Conservation (phyloP, 257 asterid species). For the Voacanga thouarsii region DNA sequence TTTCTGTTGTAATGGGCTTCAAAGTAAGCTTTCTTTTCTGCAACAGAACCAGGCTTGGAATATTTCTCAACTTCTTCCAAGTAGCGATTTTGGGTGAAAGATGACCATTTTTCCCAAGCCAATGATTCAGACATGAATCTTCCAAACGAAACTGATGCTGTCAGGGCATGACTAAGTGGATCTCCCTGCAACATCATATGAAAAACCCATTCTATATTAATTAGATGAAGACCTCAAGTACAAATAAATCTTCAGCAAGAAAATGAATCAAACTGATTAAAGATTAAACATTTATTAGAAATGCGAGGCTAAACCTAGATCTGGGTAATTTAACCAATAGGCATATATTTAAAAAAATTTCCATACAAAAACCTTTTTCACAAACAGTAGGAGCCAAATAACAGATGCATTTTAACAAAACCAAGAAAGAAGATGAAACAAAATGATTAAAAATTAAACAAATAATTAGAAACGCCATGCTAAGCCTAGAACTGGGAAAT, state of each 20-base stretch:
- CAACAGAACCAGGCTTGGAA: constrained; percentile 89
- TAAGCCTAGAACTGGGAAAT: neutral
- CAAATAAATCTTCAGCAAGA: neutral
- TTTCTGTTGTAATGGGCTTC: constrained; percentile 82
- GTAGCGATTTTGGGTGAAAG: constrained; percentile 73
- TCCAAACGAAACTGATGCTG: constrained; percentile 86
- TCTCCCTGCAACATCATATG: constrained; percentile 48
- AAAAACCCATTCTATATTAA: neutral
- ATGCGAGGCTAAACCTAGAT: neutral
- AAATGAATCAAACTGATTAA: neutral
- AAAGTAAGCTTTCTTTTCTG: constrained; percentile 87
- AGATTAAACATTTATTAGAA: neutral
- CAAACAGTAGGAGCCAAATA: neutral
- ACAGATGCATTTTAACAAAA: neutral
- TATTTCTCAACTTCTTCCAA: constrained; percentile 79
- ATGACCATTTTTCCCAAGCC: constrained; percentile 88
- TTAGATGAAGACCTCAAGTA: neutral
- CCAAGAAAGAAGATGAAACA: neutral
- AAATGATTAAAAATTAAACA: neutral
- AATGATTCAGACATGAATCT: constrained; percentile 75
- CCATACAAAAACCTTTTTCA: neutral
- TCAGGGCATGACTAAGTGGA: constrained; percentile 57
- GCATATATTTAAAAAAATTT: neutral
- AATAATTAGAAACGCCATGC: neutral
- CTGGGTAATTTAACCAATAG: neutral